A percentile compares a stretch with the other conserved stretches of the same genome.
Conservation (phyloP, 2,329 filamentous ascomycete species). For the Scleromitrula shiraiana region DNA sequence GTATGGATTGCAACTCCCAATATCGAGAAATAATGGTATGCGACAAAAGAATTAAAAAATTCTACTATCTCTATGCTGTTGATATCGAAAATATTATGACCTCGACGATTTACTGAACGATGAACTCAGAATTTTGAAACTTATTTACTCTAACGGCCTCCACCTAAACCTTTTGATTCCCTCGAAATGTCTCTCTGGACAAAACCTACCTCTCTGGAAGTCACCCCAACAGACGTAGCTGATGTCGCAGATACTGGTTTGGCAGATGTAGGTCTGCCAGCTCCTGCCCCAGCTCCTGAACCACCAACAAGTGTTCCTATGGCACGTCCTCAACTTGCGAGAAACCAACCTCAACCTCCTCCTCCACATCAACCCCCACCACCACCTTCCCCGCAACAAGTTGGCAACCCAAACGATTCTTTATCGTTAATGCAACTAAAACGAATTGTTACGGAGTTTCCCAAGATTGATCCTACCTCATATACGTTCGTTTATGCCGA, state of each 20-base stretch:
- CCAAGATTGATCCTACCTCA: conserved; percentile 56
- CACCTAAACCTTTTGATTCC: not conserved
- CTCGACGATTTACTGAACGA: not conserved
- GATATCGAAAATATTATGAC: too few relatives aligned
- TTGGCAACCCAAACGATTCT: conserved; percentile 51
- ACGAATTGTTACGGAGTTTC: conserved; percentile 66
- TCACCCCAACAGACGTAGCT: conserved; percentile 18
- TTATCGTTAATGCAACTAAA: conserved; percentile 67
- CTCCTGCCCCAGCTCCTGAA: conserved; percentile 20
- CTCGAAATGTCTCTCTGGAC: conserved; percentile 26
- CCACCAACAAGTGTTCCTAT: conserved; percentile 18
- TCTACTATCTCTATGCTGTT: too few relatives aligned
- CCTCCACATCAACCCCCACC: conserved; percentile 30
- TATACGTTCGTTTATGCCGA: conserved; percentile 85
- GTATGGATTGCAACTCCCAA: not conserved
- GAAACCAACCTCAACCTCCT: conserved; percentile 33
- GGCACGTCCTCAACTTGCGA: conserved; percentile 28
- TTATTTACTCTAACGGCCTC: not conserved
- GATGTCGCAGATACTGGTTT: conserved; percentile 39
- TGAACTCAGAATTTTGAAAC: not conserved
- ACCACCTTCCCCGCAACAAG: conserved; percentile 21
- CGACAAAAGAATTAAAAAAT: too few relatives aligned
- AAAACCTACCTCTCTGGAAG: conserved; percentile 12
- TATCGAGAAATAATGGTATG: too few relatives aligned
- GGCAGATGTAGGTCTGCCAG: conserved; percentile 28